Conservation (phyloP, 805 yeast genomes). For the Yarrowia sp. region DNA sequence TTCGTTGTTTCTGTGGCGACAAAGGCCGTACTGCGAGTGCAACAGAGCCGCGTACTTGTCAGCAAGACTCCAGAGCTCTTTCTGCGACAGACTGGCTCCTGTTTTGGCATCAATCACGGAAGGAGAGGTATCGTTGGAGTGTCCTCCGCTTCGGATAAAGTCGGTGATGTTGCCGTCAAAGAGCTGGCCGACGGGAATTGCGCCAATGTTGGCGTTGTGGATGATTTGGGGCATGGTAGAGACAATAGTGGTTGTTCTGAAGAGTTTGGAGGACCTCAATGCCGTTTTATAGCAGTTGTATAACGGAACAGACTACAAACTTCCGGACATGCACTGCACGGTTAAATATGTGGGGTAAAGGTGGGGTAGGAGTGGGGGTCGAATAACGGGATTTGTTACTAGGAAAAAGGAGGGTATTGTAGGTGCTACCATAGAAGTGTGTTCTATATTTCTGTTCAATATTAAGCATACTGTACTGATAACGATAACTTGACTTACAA, state of each 20-base stretch:
- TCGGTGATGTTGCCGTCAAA: slow-evolving; percentile 21
- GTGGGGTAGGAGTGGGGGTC: slow-evolving; percentile 8
- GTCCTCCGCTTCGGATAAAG: slow-evolving; percentile 17
- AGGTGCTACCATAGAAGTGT: background rate
- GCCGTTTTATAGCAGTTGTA: too few species aligned
- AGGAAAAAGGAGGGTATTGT: background rate
- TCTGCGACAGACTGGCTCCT: background rate
- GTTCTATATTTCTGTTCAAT: too few species aligned
- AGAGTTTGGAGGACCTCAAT: too few species aligned
- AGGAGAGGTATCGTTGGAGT: background rate
- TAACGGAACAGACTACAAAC: too few species aligned
- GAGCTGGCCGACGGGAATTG: background rate
- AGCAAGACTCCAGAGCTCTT: background rate
- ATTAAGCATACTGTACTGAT: too few species aligned
- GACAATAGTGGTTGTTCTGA: too few species aligned
- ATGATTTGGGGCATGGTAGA: background rate
- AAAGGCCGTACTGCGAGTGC: background rate
- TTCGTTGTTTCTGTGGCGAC: slow-evolving; percentile 11
- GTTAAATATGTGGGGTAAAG: background rate
- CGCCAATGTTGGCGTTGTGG: slow-evolving; percentile 1
- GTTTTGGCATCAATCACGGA: slow-evolving; percentile 8
- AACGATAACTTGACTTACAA: too few species aligned
- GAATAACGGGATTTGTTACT: too few species aligned
- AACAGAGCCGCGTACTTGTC: slow-evolving; percentile 1
- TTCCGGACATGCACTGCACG: slow-evolving; percentile 20